Conservation (phyloP, 208 protist species). For the Trypanosoma rangeli region DNA sequence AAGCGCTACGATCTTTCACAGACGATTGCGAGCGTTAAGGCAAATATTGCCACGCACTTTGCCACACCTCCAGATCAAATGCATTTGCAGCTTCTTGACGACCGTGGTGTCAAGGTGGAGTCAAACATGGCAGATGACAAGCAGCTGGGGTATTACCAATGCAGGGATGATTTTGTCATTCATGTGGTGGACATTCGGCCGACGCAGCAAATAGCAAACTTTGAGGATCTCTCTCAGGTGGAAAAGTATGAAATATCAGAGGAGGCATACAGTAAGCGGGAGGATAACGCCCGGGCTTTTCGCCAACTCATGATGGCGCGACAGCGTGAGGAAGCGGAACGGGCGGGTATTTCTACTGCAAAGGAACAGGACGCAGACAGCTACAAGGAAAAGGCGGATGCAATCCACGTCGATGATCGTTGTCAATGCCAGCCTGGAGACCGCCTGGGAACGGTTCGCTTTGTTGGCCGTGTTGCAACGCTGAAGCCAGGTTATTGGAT, state of each 20-base stretch:
- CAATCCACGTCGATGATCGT: constrained; percentile 82
- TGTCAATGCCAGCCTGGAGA: constrained; percentile 83
- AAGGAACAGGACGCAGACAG: constrained; percentile 56
- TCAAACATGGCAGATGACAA: constrained; percentile 68
- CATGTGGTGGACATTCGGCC: constrained; percentile 90
- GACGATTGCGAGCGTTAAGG: constrained; percentile 79
- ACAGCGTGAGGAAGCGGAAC: constrained; percentile 70
- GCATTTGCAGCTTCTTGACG: constrained; percentile 81
- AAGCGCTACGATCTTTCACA: constrained; percentile 83
- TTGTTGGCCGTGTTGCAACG: constrained; percentile 77
- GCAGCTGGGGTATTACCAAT: constrained; percentile 86
- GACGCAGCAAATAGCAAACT: constrained; percentile 57
- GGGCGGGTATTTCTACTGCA: constrained; percentile 46
- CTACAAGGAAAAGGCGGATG: constrained; percentile 68
- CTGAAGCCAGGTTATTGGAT: constrained; percentile 91
- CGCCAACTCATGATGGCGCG: constrained; percentile 74
- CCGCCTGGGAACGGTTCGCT: constrained; percentile 82
- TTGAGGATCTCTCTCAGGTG: constrained; percentile 84
- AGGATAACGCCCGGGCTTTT: constrained; percentile 78
- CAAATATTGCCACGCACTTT: constrained; percentile 81
- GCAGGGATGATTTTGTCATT: constrained; percentile 78
- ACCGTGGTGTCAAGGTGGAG: constrained; percentile 59
- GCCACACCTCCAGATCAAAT: constrained; percentile 65
- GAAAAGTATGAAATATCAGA: constrained; percentile 93
- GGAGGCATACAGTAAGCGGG: constrained; percentile 87